Evolutionary conservation across 768 basidiomycete genomes (phyloP).

Genomic region (Dentipellis sp.): DNA sequence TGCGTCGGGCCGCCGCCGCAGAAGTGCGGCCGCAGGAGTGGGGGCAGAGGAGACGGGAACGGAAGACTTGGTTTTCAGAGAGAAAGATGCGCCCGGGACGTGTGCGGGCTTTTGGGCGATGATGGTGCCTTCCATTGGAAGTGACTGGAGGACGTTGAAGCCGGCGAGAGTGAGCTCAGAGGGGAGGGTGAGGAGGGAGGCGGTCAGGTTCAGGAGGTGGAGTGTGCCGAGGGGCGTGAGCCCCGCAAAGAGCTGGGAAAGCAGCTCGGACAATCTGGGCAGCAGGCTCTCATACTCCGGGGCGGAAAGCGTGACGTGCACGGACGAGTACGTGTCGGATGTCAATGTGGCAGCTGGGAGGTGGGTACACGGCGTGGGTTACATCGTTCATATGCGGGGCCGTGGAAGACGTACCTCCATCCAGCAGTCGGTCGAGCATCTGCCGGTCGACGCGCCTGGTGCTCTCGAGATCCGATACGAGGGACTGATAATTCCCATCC

Average conservation of each 20-base stretch:
- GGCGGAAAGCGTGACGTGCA: slow-evolving; percentile 57
- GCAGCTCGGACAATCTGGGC: slow-evolving; percentile 43
- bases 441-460: slow-evolving; percentile 60
- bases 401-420: slow-evolving; percentile 47
- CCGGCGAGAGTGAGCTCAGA: slow-evolving; percentile 58
- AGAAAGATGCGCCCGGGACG: slow-evolving; percentile 27
- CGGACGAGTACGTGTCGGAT: slow-evolving; percentile 48
- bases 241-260: slow-evolving; percentile 50
- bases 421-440: slow-evolving; percentile 74
- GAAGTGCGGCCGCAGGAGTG: slow-evolving; percentile 19
- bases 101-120: slow-evolving; percentile 66
- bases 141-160: slow-evolving; percentile 45
- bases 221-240: slow-evolving; percentile 63
- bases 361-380: neutral
- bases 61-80: slow-evolving; percentile 28
- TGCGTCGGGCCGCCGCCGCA: slow-evolving; percentile 33
- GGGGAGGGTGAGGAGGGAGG: slow-evolving; percentile 34
- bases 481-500: slow-evolving; percentile 69
- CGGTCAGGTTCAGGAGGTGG: slow-evolving; percentile 47
- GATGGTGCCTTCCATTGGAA: slow-evolving; percentile 32
- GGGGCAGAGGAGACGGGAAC: slow-evolving; percentile 1
- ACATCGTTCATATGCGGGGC: no score
- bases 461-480: slow-evolving; percentile 51
- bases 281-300: slow-evolving; percentile 52
- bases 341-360: slow-evolving; percentile 47